phyloP scores from a whole-genome alignment of 371 early-diverging fungal species.

The Quaeritorhiza haematococci region DNA sequence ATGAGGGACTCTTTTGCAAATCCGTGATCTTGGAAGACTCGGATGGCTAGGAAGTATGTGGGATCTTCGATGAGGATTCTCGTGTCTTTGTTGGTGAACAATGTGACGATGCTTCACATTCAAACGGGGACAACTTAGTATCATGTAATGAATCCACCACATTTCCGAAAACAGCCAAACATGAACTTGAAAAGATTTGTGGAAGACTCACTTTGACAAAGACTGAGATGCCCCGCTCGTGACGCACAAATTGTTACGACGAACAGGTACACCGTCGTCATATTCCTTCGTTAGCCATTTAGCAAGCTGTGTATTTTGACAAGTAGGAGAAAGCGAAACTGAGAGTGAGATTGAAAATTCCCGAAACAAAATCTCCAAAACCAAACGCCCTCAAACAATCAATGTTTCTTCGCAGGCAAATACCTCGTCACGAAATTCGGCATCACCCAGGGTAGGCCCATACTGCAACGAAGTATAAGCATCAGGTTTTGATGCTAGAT shows the following conservation, averaged over 20 bases:
- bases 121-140: too few species aligned
- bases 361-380: too few species aligned
- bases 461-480: slow-evolving; percentile 18
- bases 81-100: slow-evolving; percentile 14
- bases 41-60: slow-evolving; percentile 53
- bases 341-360: too few species aligned
- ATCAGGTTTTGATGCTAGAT: not conserved
- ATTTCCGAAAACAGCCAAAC: not conserved
- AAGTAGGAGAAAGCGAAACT: not conserved
- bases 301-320: not conserved
- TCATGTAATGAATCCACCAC: too few species aligned
- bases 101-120: slow-evolving; percentile 12
- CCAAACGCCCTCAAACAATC: too few species aligned
- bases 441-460: slow-evolving; percentile 17
- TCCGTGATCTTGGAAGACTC: slow-evolving; percentile 44
- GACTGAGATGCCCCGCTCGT: slow-evolving; percentile 22
- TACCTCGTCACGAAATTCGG: slow-evolving; percentile 1
- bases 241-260: not conserved
- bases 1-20: slow-evolving; percentile 14
- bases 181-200: not conserved
- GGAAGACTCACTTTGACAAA: slow-evolving; percentile 13
- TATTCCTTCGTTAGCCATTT: slow-evolving; percentile 11
- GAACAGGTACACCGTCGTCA: slow-evolving; percentile 1
- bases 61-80: slow-evolving; percentile 51
- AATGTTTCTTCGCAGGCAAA: too few species aligned